Base-by-base conservation (phyloP, 805 yeast genomes). In the Isabelozyma pseudorhagii region DNA sequence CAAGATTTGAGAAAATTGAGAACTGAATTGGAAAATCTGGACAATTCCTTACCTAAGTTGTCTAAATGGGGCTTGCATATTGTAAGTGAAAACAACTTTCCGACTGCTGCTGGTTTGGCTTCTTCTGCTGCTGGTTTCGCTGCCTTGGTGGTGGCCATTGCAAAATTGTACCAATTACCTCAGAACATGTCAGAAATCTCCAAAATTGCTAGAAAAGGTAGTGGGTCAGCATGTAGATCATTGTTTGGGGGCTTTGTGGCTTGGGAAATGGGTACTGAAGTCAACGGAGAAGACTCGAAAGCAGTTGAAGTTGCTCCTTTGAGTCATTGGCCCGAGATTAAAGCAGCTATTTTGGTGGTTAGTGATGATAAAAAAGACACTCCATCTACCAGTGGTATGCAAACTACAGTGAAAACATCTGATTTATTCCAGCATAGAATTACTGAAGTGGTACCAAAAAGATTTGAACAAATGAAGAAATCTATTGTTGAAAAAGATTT, bases 51-150 rank as follows among this genome's bases (percentile, higher is more conserved):
- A 54, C 89, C 92, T 40, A 77, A 74, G 60, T 74, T 91, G 51
- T 80, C 93, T 31, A 60, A 73, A 15, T 83, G 80, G 80, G 77
- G 79, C 46, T 75, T 94, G 50, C 89, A 85, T 60, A 87, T 94
- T 57, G 96, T 89, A 11, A 85, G 96, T 27, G 96, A 90, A 64
- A 94, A 94, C 75, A 94, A 94, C 72, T 94, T 94, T 78, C 99
- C 99, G 46, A 94, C 99, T 25, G 99, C 99, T 31, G 99, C 99
- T 5, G 99, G 99, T 2, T 79, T 94, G 59, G 99, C 99, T 0
- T 90, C 97, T 0, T 87, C 96, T 5, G 99, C 99, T 11, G 98
- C 99, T 8, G 99, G 99, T 0, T 93, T 91, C 69, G 97, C 99
- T 36, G 99, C 99, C 8, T 78, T 94, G 53, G 96, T 93, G 18